Evolutionary conservation across 2,329 filamentous ascomycete genomes (phyloP).

Genomic region (Beauveria brongniartii): DNA sequence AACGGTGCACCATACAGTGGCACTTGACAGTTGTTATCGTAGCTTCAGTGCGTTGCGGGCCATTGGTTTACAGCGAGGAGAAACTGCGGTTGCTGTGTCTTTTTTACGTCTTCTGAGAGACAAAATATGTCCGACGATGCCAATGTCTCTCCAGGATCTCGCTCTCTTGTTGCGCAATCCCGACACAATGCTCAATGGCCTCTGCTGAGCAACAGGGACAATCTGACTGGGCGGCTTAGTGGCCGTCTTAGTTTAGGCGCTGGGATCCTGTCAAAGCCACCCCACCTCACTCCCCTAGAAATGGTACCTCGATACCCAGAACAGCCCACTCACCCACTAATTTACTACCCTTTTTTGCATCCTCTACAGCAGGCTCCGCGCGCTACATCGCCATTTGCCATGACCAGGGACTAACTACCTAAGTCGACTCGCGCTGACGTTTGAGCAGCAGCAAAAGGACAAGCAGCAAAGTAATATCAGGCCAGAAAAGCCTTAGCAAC

Average conservation of each 20-base stretch:
- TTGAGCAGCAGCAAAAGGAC: background rate
- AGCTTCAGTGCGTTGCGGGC: background rate
- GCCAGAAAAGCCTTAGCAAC: background rate
- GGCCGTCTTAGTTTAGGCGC: background rate
- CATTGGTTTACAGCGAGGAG: too few species aligned
- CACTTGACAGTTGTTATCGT: background rate
- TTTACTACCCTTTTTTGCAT: background rate
- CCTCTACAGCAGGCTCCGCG: background rate
- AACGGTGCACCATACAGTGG: background rate
- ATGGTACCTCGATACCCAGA: too few species aligned
- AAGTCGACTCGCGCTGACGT: background rate
- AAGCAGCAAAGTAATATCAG: background rate
- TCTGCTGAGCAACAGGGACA: slow-evolving; percentile 1
- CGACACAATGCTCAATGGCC: background rate
- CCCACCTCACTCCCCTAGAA: background rate
- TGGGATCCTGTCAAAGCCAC: background rate
- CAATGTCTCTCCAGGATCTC: too few species aligned
- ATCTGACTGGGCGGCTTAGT: slow-evolving; percentile 1
- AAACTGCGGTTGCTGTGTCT: background rate
- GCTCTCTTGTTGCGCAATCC: too few species aligned
- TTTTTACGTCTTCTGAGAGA: background rate
- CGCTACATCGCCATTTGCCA: background rate
- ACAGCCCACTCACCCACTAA: slow-evolving; percentile 2
- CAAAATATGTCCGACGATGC: background rate
- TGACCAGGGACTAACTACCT: background rate